A percentile compares a stretch with the other conserved stretches of the same genome.
Conservation (phyloP, 768 basidiomycete species). For the Leccinum aurantiacum region DNA sequence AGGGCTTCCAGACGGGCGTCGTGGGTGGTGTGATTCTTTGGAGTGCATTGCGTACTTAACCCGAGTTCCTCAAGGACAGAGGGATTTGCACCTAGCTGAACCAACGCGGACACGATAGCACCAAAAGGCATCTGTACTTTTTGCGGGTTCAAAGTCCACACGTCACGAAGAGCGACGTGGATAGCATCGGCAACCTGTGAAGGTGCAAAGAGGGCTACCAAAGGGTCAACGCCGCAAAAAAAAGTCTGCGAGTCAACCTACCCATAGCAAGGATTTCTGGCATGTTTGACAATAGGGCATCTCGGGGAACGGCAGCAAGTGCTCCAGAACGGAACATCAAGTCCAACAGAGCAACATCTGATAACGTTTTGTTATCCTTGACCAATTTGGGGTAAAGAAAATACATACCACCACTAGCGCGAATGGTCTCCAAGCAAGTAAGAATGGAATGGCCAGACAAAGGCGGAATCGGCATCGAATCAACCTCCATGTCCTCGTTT, state of each 20-base stretch:
- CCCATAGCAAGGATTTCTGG: constrained; percentile 46
- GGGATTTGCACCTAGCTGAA: constrained; percentile 46
- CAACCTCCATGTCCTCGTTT: constrained; percentile 24
- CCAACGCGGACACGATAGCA: constrained; percentile 38
- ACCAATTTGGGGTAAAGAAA: not conserved
- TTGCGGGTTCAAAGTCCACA: constrained; percentile 29
- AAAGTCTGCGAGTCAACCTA: constrained; percentile 16
- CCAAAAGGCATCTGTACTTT: constrained; percentile 34
- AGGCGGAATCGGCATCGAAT: constrained; percentile 7
- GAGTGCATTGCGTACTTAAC: constrained; percentile 23
- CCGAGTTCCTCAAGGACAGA: constrained; percentile 36
- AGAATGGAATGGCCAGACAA: constrained; percentile 30
- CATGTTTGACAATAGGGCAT: constrained; percentile 32
- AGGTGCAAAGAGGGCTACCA: constrained; percentile 18
- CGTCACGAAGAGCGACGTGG: constrained; percentile 34
- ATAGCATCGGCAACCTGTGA: constrained; percentile 34
- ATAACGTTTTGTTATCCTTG: not conserved
- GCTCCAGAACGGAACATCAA: constrained; percentile 44
- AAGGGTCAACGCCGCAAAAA: constrained; percentile 11
- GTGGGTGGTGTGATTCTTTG: constrained; percentile 15
- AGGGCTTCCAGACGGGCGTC: constrained; percentile 34
- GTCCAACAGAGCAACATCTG: constrained; percentile 42
- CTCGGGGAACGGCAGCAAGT: constrained; percentile 35
- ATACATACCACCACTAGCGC: constrained; percentile 37
- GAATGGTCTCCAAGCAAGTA: constrained; percentile 32